Evolutionary conservation across 208 protist genomes (phyloP).

Genomic region (Leishmania amazonensis): DNA sequence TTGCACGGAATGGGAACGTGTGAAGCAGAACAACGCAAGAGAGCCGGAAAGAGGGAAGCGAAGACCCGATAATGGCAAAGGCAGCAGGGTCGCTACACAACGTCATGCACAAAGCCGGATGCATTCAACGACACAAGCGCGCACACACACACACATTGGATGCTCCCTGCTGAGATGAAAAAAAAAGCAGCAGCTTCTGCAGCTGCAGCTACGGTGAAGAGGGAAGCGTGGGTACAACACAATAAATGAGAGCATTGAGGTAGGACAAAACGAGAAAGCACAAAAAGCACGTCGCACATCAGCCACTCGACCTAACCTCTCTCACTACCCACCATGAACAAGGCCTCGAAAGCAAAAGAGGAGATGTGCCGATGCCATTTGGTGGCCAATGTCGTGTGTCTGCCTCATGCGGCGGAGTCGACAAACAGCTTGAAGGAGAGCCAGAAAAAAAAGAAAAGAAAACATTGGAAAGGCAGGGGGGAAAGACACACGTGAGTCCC

Average conservation of each 20-base stretch:
- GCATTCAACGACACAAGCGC: not conserved
- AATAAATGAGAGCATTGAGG: not conserved
- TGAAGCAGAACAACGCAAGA: constrained; percentile 7
- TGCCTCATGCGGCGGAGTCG: not conserved
- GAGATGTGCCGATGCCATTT: not conserved
- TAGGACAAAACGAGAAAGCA: not conserved
- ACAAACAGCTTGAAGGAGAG: not conserved
- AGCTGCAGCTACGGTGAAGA: not conserved
- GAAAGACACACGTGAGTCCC: constrained; percentile 1
- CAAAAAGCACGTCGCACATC: not conserved
- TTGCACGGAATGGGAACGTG: not conserved
- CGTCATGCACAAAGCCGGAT: not conserved
- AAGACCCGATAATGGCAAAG: not conserved
- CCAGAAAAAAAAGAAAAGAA: constrained; percentile 6
- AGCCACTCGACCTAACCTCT: not conserved
- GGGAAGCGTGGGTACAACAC: not conserved
- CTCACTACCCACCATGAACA: not conserved
- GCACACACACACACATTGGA: not conserved
- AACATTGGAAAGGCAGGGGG: not conserved
- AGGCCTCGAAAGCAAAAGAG: not conserved
- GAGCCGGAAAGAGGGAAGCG: constrained; percentile 2
- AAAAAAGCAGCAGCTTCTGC: not conserved
- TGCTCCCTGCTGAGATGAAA: not conserved
- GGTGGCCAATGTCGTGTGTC: not conserved
- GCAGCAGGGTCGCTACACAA: not conserved